Percentiles rank a stretch among this genome's conserved stretches.
These are phyloP conservation scores for Salix udensis DNA, from an alignment of 345 rosid genomes.

Conservation along the genomic window DNA sequence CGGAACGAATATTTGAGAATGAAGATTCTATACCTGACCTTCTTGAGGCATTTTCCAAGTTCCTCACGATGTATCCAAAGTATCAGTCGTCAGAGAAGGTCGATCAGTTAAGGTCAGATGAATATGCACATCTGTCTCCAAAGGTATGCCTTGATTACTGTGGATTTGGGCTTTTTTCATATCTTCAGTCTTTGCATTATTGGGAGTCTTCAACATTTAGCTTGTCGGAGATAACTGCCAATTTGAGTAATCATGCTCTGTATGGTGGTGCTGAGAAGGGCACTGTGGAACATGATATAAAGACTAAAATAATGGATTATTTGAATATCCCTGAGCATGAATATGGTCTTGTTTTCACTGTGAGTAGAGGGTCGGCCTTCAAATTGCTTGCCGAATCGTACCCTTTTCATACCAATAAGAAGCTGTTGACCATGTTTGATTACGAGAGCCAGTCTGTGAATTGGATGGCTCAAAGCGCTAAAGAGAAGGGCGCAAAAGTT, in stretches of 20 bases:
- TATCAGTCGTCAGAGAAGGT: slow-evolving; percentile 77
- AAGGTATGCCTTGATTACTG: slow-evolving; percentile 99
- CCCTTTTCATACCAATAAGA: slow-evolving; percentile 93
- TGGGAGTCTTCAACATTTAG: slow-evolving; percentile 99
- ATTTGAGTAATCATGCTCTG: slow-evolving; percentile 90
- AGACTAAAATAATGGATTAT: slow-evolving; percentile 88
- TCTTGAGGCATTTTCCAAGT: slow-evolving; percentile 60
- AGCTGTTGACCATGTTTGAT: slow-evolving; percentile 94
- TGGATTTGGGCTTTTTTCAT: slow-evolving; percentile 92
- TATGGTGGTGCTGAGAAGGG: slow-evolving; percentile 92
- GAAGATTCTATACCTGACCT: slow-evolving; percentile 68
- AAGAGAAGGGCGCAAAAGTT: slow-evolving; percentile 89
- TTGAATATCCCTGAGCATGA: slow-evolving; percentile 95
- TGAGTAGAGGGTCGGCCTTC: slow-evolving; percentile 99
- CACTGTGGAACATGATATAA: slow-evolving; percentile 82
- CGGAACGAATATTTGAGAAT: slow-evolving; percentile 64
- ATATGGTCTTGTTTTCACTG: slow-evolving; percentile 96
- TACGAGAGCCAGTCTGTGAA: slow-evolving; percentile 93
- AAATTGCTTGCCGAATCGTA: slow-evolving; percentile 90
- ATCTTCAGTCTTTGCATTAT: slow-evolving; percentile 81
- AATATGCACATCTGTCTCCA: slow-evolving; percentile 72
- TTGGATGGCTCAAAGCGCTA: slow-evolving; percentile 98
- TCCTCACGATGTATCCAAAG: slow-evolving; percentile 84
- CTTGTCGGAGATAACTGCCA: slow-evolving; percentile 90
- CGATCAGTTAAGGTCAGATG: slow-evolving; percentile 69